Base-by-base conservation (phyloP, 2,329 filamentous ascomycete species). In the Myriosclerotinia curreyana region DNA sequence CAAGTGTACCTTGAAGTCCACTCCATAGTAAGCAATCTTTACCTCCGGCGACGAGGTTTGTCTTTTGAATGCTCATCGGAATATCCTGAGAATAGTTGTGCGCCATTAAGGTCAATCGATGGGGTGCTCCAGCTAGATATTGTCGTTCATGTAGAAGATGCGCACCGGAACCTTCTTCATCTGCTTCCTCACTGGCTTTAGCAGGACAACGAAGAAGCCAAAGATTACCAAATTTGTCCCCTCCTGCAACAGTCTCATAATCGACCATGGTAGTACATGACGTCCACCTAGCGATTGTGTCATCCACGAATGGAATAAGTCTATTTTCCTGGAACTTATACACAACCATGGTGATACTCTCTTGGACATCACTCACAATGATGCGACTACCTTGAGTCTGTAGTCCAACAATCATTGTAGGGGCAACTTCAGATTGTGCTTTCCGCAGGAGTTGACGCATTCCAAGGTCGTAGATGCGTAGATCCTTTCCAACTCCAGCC, bases 221-320 rank as follows among this genome's bases (percentile, higher is more conserved):
- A 20, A 99, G 78, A 72, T 99, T 99, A 66, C 95, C 96, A 69
- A 99, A 99, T 75, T 97, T 98, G 79, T 99, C 95, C 44, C 94
- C 94, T 44, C 94, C 95, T 3, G 92, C 93, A 31, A 91, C 87
- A 1, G 95, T 96, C 75, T 99, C 95, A 76, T 99, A 99, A 77
- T 99, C 95, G 2, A 98, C 88, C 92, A 99, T 96, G 3, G 92
- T 85, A 0, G 90, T 89, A 70, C 90, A 90, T 0, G 92, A 96
- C 1, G 92, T 96, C 91, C 93, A 98, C 40, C 95, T 87, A 59
- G 92, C 83, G 66, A 97, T 84, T 8, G 88, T 89, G 75, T 99
- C 95, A 74, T 99, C 95, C 22, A 85, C 91, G 72, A 99, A 99
- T 0, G 94, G 90, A 66, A 99, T 96, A 55, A 99, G 81, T 71